Evolutionary conservation across 805 yeast species (phyloP), one percentile per base, ranked within the genome.

Genomic region (Pichia exigua): DNA sequence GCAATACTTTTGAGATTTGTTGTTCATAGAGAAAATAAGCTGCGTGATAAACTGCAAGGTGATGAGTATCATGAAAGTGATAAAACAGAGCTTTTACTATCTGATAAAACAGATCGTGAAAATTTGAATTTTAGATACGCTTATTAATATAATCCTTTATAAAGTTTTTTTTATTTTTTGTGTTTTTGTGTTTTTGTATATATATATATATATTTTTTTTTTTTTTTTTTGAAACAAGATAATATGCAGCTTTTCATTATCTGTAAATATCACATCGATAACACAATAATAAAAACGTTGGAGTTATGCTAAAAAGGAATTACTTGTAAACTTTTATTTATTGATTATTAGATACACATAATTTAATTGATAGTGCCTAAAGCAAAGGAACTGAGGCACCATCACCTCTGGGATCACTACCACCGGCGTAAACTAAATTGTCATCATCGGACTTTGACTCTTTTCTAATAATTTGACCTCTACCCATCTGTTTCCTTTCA

Each of bases 361-460:
- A 35, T 17, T 35, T 7, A 35, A 17, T 35, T 20, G 17, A 35
- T 35, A 35, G 6, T 35, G 11, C 10, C 38, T 26, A 55, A 10
- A 53, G 6, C 8, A 73, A 68, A 6, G 88, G 82, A 17, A 77
- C 77, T 12, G 92, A 83, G 2, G 85, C 85, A 9, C 95, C 95
- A 64, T 87, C 95, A n/a, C 91, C 95, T 49, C 95, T 73, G n/a
- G 73, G 76, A 58, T 87, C 95, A 50, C 86, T 79, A 1, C 95
- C 95, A 12, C 79, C 95, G 41, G 83, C 71, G 63, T 78, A 83
- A 2, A 82, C 73, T 40, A 76, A 64, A n/a, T 66, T 63, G 10
- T 45, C 55, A 17, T 41, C 49, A 41, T 55, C 56, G 38, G 59
- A 61, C 22, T 48, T 45, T 1, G 71, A 63, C 17, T 69, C 73